Conservation (phyloP, 1,284 basidiomycete species). For the Apiotrichum gamsii region DNA sequence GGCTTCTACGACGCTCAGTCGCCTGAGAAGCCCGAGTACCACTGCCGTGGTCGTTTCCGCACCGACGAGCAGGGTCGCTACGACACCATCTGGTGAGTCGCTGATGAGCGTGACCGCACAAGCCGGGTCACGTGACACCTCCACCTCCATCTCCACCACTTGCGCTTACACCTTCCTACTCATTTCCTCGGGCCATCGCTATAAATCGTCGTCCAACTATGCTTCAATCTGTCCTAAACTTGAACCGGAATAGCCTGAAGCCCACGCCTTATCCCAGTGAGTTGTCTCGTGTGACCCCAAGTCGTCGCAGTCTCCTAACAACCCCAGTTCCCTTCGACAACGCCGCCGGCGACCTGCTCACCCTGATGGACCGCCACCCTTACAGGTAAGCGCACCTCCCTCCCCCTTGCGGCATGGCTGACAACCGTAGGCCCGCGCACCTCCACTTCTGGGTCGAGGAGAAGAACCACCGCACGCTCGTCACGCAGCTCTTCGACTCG, state of each 20-base stretch:
- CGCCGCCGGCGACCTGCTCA: conserved; percentile 41
- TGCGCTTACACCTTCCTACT: too few species aligned
- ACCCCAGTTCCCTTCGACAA: conserved; percentile 47
- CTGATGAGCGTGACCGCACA: too few species aligned
- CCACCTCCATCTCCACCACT: too few species aligned
- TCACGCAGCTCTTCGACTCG: conserved; percentile 42
- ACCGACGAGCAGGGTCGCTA: conserved; percentile 42
- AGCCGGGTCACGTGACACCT: too few species aligned
- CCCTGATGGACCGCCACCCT: conserved; percentile 40
- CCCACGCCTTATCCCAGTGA: conserved; percentile 47
- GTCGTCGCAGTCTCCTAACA: too few species aligned
- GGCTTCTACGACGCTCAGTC: conserved; percentile 47
- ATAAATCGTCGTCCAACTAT: too few species aligned
- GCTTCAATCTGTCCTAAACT: too few species aligned
- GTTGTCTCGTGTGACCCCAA: too few species aligned
- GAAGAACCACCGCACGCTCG: conserved; percentile 29
- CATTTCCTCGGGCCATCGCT: too few species aligned
- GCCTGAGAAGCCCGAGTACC: conserved; percentile 40
- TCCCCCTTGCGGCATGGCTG: too few species aligned
- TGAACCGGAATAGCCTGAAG: too few species aligned
- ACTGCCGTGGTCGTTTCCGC: conserved; percentile 38
- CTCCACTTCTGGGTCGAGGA: conserved; percentile 40
- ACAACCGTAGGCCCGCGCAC: conserved; percentile 47
- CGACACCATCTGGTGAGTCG: conserved; percentile 31
- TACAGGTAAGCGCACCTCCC: conserved; percentile 47